Evolutionary conservation across 2,329 filamentous ascomycete species (phyloP), one percentile per base, ranked within the genome.

Genomic region (Paramyrothecium sp.): DNA sequence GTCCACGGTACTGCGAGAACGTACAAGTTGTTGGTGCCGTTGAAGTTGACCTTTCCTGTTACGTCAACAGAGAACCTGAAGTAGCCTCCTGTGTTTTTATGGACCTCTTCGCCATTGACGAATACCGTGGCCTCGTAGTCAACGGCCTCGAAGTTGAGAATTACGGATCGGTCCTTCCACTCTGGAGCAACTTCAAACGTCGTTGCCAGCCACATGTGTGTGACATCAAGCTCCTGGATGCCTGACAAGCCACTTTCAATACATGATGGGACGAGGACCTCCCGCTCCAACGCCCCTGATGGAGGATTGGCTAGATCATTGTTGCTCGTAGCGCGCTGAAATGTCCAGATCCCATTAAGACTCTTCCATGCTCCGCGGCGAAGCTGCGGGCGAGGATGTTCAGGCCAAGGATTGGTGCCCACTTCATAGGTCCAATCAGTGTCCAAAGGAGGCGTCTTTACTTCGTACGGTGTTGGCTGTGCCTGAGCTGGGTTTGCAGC

Each of bases 11-110:
- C n/a, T 7, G 5, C 13, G 13, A 7, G 4, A 16, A 69, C 75
- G 69, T 66, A 86, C 80, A 89, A 67, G 56, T 82, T 78, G 64
- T 89, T 88, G 1, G 74, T 70, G 3, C 75, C 76, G 33, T 76
- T 76, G 1, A 57, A 58, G 1, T 66, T 69, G 41, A 81, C 50
- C 16, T 73, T 62, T 50, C 78, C 65, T 0, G 86, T 88, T 19
- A 85, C 74, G 63, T 89, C 86, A 20, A 88, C 60, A 2, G 76
- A 80, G 65, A 89, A 89, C 23, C 81, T 77, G 64, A 81, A 86
- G 63, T 88, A 89, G 0, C 87, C 87, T 22, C 87, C 87, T 1
- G 78, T 73, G 60, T 89, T 77, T 54, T 77, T 79, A 1, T 77
- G 80, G 3, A 79, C 80, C 20, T 79, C 60, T 22, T 78, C 64